Base-by-base conservation (phyloP, 805 yeast genomes). In the Ogataea sp. region DNA sequence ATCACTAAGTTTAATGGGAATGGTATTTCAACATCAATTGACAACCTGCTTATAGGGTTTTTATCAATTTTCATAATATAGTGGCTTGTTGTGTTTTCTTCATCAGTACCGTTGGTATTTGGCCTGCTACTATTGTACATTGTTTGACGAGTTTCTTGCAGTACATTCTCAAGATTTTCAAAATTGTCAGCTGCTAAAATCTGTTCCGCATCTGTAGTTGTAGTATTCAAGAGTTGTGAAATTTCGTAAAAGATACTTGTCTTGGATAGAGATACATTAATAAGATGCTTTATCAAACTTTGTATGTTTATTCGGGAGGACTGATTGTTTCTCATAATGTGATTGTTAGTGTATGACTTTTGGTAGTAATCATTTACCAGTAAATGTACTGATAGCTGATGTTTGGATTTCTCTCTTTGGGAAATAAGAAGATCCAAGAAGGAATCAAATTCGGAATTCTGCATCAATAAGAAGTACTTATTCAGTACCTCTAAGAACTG, bases 1-100 rank as follows among this genome's bases (percentile, higher is more conserved):
- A 87, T 62, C 1, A 93, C 67, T 20, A 90, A 65, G 51, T 87
- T 87, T 36, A 87, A 60, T 0, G 99, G 99, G 54, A 86, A 93
- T 3, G 97, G 96, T 18, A 89, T 58, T n/a, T 69, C 59, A 7
- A 80, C 43, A 32, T 79, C 77, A 34, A 82, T 58, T 42, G 73
- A 74, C 10, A 82, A 55, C 37, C 71, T 70, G 35, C 78, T 65
- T 2, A 81, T 64, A 2, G 75, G 52, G 34, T 65, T 67, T 23
- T 65, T 58, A 43, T 60, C 71, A 39, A 49, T 61, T 44, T 49
- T 65, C 47, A 55, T 61, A 51, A 44, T 54, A n/a, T 14, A 28
- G 34, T 17, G 32, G 39, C 11, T 51, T 53, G 29, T 38, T 40
- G 20, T n/a, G n/a, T n/a, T n/a, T n/a, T n/a, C n/a, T n/a, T n/a